These are phyloP conservation scores for Aegilops umbellulata DNA, from an alignment of 176 grass and related monocot species.

Conservation along the genomic window DNA sequence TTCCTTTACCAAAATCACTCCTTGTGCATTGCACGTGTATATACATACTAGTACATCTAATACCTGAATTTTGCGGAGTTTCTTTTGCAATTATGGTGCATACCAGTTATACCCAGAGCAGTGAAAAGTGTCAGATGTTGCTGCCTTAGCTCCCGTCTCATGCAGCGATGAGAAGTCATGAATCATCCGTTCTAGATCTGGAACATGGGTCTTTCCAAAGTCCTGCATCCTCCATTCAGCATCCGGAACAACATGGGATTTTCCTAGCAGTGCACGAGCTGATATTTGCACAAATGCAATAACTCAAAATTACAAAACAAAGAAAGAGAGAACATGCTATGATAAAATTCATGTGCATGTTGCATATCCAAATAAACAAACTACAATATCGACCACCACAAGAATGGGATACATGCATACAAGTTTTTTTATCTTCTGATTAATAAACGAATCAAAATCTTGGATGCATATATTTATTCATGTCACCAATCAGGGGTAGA, in stretches of 20 bases:
- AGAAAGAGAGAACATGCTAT: not conserved
- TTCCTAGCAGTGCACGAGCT: not conserved
- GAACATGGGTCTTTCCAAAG: conserved; percentile 16
- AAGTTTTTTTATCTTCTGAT: not conserved
- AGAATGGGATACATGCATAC: not conserved
- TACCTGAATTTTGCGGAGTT: not conserved
- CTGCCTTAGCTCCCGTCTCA: not conserved
- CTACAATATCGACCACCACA: not conserved
- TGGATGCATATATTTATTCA: not conserved
- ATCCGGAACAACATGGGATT: conserved; percentile 8
- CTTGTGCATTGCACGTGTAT: too few relatives aligned
- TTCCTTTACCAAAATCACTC: too few relatives aligned
- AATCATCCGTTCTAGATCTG: conserved; percentile 25
- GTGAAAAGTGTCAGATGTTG: not conserved
- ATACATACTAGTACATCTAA: not conserved
- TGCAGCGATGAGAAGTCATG: conserved; percentile 35
- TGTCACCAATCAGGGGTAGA: not conserved
- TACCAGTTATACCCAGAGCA: conserved; percentile 16
- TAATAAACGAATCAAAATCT: not conserved
- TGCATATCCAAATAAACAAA: not conserved
- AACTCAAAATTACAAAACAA: not conserved
- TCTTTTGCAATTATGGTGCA: not conserved
- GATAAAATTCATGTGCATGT: not conserved
- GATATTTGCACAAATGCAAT: not conserved
- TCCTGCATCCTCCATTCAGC: conserved; percentile 30